Conservation (phyloP, 371 early-diverging fungal genomes). For the Paraphysoderma sedebokerense region DNA sequence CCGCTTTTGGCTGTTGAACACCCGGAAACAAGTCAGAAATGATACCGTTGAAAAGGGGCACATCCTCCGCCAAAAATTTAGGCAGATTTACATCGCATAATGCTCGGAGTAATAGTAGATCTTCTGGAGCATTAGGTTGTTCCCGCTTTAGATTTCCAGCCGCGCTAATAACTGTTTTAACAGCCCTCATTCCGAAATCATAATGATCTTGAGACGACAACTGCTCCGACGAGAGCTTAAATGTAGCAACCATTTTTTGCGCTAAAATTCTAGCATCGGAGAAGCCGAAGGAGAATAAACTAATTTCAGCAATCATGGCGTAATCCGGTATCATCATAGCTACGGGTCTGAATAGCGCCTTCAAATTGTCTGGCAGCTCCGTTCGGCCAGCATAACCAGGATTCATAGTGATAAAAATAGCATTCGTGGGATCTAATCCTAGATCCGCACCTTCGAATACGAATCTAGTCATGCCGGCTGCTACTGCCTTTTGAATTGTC, state of each 20-base stretch:
- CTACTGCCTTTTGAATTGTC: constrained; percentile 33
- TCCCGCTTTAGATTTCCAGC: constrained; percentile 38
- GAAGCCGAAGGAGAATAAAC: constrained; percentile 37
- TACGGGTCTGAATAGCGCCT: constrained; percentile 36
- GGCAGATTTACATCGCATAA: constrained; percentile 36
- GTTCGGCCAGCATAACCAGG: constrained; percentile 46
- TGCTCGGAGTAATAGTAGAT: constrained; percentile 30
- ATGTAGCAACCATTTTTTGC: constrained; percentile 42
- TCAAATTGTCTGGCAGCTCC: constrained; percentile 39
- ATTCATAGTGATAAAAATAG: constrained; percentile 48
- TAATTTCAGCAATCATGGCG: constrained; percentile 40
- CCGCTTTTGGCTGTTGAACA: constrained; percentile 22
- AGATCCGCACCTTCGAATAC: constrained; percentile 37
- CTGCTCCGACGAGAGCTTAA: constrained; percentile 36
- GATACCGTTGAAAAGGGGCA: constrained; percentile 39
- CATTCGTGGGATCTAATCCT: constrained; percentile 29
- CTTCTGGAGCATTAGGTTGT: constrained; percentile 28
- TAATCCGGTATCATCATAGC: constrained; percentile 50
- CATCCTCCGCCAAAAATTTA: constrained; percentile 38
- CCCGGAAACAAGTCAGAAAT: constrained; percentile 40
- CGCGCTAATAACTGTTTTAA: constrained; percentile 36
- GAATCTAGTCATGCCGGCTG: constrained; percentile 22
- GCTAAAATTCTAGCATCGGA: constrained; percentile 30
- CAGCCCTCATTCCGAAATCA: constrained; percentile 44
- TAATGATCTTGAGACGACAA: constrained; percentile 42